These are phyloP conservation scores for Globisporangium camurandrum DNA, from an alignment of 352 stramenopile species.

Conservation along the genomic window DNA sequence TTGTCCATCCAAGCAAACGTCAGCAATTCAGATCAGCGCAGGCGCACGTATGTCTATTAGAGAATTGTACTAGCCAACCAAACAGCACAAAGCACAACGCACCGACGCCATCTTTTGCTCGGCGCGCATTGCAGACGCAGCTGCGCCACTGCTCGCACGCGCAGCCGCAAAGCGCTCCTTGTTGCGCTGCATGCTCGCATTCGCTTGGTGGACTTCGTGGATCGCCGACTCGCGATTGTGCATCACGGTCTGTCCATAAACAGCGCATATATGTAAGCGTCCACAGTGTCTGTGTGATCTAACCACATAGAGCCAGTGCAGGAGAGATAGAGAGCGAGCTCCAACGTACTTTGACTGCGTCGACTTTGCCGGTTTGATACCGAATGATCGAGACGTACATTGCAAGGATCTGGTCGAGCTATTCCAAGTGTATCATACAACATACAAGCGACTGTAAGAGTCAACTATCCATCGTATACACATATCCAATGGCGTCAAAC, in stretches of 20 bases:
- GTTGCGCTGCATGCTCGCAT: constrained; percentile 85
- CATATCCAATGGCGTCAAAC: too few species aligned
- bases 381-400: constrained; percentile 85
- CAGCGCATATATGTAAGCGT: not conserved
- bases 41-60: too few species aligned
- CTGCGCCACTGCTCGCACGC: constrained; percentile 73
- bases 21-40: too few species aligned
- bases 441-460: too few species aligned
- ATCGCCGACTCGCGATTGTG: constrained; percentile 82
- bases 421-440: too few species aligned
- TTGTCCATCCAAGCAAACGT: too few species aligned
- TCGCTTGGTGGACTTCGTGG: constrained; percentile 82
- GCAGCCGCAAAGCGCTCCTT: constrained; percentile 84
- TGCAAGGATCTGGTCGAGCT: constrained; percentile 76
- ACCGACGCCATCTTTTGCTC: constrained; percentile 86
- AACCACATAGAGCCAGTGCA: too few species aligned
- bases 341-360: constrained; percentile 68
- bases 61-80: too few species aligned
- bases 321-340: not conserved
- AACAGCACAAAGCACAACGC: too few species aligned
- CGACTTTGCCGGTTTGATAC: constrained; percentile 81
- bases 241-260: constrained; percentile 58
- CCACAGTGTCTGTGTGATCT: too few species aligned
- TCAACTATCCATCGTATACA: too few species aligned
- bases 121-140: constrained; percentile 78